phyloP scores from a whole-genome alignment of 192 early-diverging fungal genomes.

The Allomyces macrogynus region DNA sequence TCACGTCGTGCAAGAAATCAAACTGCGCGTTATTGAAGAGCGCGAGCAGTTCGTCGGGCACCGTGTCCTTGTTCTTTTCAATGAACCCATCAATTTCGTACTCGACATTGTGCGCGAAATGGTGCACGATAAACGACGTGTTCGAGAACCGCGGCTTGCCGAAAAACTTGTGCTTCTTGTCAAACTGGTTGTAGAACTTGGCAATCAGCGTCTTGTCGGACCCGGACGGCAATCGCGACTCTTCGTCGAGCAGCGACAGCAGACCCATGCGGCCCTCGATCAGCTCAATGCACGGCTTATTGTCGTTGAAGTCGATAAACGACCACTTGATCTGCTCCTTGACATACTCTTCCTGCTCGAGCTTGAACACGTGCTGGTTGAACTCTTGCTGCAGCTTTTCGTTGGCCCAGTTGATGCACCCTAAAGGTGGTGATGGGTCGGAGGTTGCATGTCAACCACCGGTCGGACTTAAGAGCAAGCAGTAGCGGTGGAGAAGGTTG shows the following conservation, averaged over 20 bases:
- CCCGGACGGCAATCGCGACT: slow-evolving; percentile 66
- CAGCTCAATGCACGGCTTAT: slow-evolving; percentile 94
- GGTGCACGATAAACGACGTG: slow-evolving; percentile 70
- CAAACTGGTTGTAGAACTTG: slow-evolving; percentile 77
- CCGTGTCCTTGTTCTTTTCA: slow-evolving; percentile 98
- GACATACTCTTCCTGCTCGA: slow-evolving; percentile 96
- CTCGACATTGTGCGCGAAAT: slow-evolving; percentile 85
- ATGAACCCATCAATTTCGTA: slow-evolving; percentile 90
- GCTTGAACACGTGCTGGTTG: slow-evolving; percentile 95
- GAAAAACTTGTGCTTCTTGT: slow-evolving; percentile 53
- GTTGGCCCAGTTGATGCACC: slow-evolving; percentile 27
- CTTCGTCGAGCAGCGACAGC: slow-evolving; percentile 88
- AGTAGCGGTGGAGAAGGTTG: too few relatives aligned
- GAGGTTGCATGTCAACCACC: too few relatives aligned
- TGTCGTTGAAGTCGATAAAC: slow-evolving; percentile 97
- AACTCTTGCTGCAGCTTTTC: slow-evolving; percentile 99
- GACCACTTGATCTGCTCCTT: slow-evolving; percentile 93
- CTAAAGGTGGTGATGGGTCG: too few relatives aligned
- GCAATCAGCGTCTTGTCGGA: slow-evolving; percentile 65
- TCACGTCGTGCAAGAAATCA: slow-evolving; percentile 60
- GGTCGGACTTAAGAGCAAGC: too few relatives aligned
- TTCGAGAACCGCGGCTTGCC: slow-evolving; percentile 81
- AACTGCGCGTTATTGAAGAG: slow-evolving; percentile 56
- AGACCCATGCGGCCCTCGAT: slow-evolving; percentile 93
- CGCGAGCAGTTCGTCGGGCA: slow-evolving; percentile 72